Conservation (phyloP, 2,329 filamentous ascomycete species). For the Ploettnerulaceae sp. region DNA sequence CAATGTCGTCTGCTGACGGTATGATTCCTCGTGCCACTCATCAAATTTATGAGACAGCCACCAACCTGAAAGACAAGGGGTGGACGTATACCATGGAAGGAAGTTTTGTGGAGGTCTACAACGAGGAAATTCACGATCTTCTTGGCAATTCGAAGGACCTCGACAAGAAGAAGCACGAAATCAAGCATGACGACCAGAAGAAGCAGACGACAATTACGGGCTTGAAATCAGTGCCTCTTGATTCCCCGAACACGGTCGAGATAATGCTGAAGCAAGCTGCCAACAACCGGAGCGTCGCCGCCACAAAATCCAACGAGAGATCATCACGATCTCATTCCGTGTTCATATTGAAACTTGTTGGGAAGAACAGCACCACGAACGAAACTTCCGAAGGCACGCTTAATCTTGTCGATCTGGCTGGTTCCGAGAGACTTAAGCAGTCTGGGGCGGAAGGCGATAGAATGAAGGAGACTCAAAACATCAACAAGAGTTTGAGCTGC, state of each 20-base stretch:
- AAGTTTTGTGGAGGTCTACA: conserved; percentile 96
- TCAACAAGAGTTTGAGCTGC: conserved; percentile 91
- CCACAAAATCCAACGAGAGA: conserved; percentile 95
- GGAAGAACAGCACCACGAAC: conserved; percentile 65
- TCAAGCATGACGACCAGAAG: conserved; percentile 76
- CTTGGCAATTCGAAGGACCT: conserved; percentile 67
- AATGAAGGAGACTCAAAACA: conserved; percentile 91
- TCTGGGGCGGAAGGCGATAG: conserved; percentile 81
- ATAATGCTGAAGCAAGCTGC: conserved; percentile 74
- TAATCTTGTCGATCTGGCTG: conserved; percentile 92
- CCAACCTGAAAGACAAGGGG: conserved; percentile 78
- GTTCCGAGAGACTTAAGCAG: conserved; percentile 84
- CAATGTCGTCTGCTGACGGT: conserved; percentile 85
- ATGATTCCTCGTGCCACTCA: conserved; percentile 93
- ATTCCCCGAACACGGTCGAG: conserved; percentile 76
- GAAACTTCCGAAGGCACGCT: conserved; percentile 89
- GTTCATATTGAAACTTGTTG: conserved; percentile 78
- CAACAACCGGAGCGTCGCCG: conserved; percentile 84
- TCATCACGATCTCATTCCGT: conserved; percentile 94
- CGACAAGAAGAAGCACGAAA: conserved; percentile 80
- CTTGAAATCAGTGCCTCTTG: conserved; percentile 68
- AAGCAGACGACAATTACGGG: conserved; percentile 81
- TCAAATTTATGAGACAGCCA: conserved; percentile 89
- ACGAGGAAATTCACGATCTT: conserved; percentile 91
- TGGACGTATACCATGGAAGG: conserved; percentile 95